Conservation (phyloP, 1,139 yeast species). For the Pichia sp. region DNA sequence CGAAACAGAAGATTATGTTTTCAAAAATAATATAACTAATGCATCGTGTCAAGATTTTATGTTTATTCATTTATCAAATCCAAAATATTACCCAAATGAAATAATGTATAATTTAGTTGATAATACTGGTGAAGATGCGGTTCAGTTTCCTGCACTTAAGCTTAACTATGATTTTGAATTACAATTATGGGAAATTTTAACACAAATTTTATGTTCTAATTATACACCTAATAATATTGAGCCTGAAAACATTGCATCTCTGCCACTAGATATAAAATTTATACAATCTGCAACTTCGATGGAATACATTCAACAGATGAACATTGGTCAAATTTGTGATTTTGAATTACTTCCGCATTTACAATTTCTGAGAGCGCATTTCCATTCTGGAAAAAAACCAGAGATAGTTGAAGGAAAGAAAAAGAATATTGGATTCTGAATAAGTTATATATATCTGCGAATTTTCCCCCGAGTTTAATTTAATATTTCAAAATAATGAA, state of each 20-base stretch:
- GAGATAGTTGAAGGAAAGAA: too few relatives aligned
- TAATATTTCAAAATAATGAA: too few relatives aligned
- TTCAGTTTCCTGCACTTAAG: slow-evolving; percentile 28
- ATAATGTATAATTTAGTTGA: slow-evolving; percentile 37
- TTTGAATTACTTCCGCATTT: slow-evolving; percentile 29
- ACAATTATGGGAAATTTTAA: slow-evolving; percentile 32
- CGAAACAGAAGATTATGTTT: slow-evolving; percentile 18
- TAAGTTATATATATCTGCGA: too few relatives aligned
- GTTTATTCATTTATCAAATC: slow-evolving; percentile 62
- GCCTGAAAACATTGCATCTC: slow-evolving; percentile 14
- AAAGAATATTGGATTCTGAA: too few relatives aligned
- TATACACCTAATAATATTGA: slow-evolving; percentile 18
- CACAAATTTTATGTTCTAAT: slow-evolving; percentile 30
- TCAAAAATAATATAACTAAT: slow-evolving; percentile 15
- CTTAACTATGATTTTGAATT: slow-evolving; percentile 32
- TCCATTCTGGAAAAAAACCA: too few relatives aligned
- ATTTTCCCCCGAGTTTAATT: too few relatives aligned
- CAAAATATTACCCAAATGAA: slow-evolving; percentile 52
- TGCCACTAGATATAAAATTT: slow-evolving; percentile 13
- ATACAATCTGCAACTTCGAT: slow-evolving; percentile 26
- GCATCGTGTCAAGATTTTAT: slow-evolving; percentile 24
- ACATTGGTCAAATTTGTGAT: slow-evolving; percentile 26
- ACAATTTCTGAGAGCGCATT: slow-evolving; percentile 22
- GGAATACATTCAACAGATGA: slow-evolving; percentile 23
- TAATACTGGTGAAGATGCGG: slow-evolving; percentile 29